Percentiles rank a stretch among this genome's conserved stretches.
Conservation (phyloP, 768 basidiomycete species). For the Lentinula sp. region DNA sequence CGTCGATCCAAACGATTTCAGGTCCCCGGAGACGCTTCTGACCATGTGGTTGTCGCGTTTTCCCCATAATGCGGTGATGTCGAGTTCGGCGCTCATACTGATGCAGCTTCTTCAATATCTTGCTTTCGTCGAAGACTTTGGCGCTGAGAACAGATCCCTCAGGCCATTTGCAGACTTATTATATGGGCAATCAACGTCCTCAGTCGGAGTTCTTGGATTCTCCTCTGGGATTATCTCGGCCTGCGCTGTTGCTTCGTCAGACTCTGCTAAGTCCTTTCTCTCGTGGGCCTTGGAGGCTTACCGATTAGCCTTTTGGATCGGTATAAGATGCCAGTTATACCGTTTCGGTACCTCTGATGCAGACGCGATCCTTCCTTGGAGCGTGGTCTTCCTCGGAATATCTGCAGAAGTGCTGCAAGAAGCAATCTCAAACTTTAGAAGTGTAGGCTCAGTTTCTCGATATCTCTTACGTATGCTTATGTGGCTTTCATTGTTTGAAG, state of each 20-base stretch:
- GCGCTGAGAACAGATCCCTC: slow-evolving; percentile 5
- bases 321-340: slow-evolving; percentile 31
- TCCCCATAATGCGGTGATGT: slow-evolving; percentile 40
- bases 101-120: slow-evolving; percentile 50
- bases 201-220: slow-evolving; percentile 34
- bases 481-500: not conserved
- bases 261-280: slow-evolving; percentile 25
- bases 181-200: slow-evolving; percentile 24
- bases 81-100: slow-evolving; percentile 42
- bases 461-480: slow-evolving; percentile 1
- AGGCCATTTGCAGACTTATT: slow-evolving; percentile 23
- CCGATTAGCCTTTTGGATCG: slow-evolving; percentile 37
- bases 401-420: slow-evolving; percentile 15
- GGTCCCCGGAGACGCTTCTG: slow-evolving; percentile 31
- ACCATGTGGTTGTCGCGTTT: slow-evolving; percentile 26
- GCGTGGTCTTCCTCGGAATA: slow-evolving; percentile 31
- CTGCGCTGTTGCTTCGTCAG: slow-evolving; percentile 33
- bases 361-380: slow-evolving; percentile 34
- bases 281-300: slow-evolving; percentile 28
- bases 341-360: slow-evolving; percentile 10
- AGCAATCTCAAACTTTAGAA: slow-evolving; percentile 8
- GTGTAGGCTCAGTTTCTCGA: slow-evolving; percentile 5
- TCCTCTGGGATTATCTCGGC: slow-evolving; percentile 41
- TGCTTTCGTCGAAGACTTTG: slow-evolving; percentile 24
- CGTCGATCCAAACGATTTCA: slow-evolving; percentile 41